Base-by-base conservation (phyloP, 2,329 filamentous ascomycete species). In the Coleophoma eucalyptorum region DNA sequence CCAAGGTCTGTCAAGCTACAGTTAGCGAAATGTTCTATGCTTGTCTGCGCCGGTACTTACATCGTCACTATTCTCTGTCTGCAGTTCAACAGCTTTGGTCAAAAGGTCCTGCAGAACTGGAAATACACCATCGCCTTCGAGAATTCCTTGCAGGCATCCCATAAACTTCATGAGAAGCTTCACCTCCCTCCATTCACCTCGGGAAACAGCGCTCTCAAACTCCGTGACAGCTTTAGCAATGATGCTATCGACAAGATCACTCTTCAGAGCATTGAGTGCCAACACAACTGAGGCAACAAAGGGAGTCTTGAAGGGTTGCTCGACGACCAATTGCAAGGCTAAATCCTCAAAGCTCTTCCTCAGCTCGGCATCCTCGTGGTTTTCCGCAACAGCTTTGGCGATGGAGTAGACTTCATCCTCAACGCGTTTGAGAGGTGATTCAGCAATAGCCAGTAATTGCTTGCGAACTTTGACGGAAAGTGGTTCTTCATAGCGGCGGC, bases 251-350 rank as follows among this genome's bases (percentile, higher is more conserved):
- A 87, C 81, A 34, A 96, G 77, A 58, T 94, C 88, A 4, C 87
- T 77, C 65, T 90, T 90, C 61, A 88, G 72, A 21, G 82, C 80
- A 72, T 97, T 97, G 58, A 86, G 80, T 50, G 90, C 80, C 51
- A 96, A 78, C 41, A 95, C 80, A 13, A 93, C 85, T 18, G 89
- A 90, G 10, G 92, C 91, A 35, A 96, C 80, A 66, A 97, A 97
- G 0, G 94, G 93, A n/a, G 91, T 95, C 76, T 97, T 97, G 69
- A 99, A 86, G 1, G 94, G 94, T 72, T 99, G 94, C 72, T 99
- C 94, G 34, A 90, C 68, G 41, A 88, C 79, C 58, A 97, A 77
- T 69, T 93, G 89, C 52, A 92, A 72, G 7, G 84, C 76, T 31
- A 96, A 78, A 51, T 86, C 81, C 58, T 89, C 75, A 67, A 96